Evolutionary conservation across 1,284 basidiomycete genomes (phyloP).

Genomic region (Wolfiporia cocos): DNA sequence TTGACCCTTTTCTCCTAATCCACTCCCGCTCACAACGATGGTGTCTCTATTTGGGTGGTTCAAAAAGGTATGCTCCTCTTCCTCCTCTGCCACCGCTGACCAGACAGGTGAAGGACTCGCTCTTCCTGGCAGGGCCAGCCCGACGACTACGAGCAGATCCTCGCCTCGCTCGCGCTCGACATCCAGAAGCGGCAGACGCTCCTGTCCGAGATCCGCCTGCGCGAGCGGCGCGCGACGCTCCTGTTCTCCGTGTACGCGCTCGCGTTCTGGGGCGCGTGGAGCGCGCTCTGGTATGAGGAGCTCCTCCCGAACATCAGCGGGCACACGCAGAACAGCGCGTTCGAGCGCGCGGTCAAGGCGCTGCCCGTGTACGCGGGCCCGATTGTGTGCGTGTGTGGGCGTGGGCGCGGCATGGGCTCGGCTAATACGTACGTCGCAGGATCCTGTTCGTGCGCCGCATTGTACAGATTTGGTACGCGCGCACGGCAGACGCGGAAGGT

Average conservation of each 20-base stretch:
- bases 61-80: constrained; percentile 20
- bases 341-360: constrained; percentile 44
- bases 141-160: constrained; percentile 69
- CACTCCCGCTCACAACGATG: constrained; percentile 13
- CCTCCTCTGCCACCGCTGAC: not conserved
- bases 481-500: constrained; percentile 87
- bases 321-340: constrained; percentile 27
- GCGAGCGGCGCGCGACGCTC: constrained; percentile 79
- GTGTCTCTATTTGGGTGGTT: constrained; percentile 27
- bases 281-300: constrained; percentile 76
- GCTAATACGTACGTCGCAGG: constrained; percentile 34
- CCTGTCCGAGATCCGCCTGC: constrained; percentile 83
- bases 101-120: not conserved
- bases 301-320: constrained; percentile 43
- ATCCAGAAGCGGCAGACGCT: constrained; percentile 73
- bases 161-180: constrained; percentile 57
- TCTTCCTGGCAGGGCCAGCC: constrained; percentile 22
- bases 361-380: constrained; percentile 69
- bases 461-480: constrained; percentile 82
- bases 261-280: constrained; percentile 76
- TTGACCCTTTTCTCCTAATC: no score
- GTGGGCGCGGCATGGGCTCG: not conserved
- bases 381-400: constrained; percentile 58
- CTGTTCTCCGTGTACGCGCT: constrained; percentile 82
- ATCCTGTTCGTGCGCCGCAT: constrained; percentile 81